These are phyloP conservation scores for Sclerotinia nivalis DNA, from an alignment of 2,329 filamentous ascomycete genomes.

Conservation along the genomic window DNA sequence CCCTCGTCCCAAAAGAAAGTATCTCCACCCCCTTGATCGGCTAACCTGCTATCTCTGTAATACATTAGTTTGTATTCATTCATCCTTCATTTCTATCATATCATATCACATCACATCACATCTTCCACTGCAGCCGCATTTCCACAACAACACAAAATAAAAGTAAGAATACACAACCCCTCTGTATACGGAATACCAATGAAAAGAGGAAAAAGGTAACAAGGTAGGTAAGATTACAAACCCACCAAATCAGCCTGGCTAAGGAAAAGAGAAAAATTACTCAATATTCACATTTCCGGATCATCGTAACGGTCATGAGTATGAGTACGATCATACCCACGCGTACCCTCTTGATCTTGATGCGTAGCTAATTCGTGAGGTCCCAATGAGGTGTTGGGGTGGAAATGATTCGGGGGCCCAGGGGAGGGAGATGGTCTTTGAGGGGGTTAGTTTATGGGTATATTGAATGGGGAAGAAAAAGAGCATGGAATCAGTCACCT, in stretches of 20 bases:
- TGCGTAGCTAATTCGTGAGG: conserved; percentile 11
- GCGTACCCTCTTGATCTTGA: background rate
- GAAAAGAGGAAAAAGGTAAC: no score
- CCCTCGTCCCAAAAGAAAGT: conserved; percentile 17
- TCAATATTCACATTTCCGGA: conserved; percentile 21
- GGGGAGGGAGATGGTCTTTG: background rate
- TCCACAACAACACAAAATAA: background rate
- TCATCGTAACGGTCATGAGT: conserved; percentile 13
- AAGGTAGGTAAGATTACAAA: background rate
- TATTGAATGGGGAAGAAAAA: background rate
- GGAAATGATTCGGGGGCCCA: background rate
- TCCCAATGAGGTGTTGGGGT: background rate
- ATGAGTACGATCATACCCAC: background rate
- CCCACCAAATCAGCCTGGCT: background rate
- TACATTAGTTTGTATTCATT: background rate
- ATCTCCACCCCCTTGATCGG: background rate
- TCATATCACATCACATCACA: background rate
- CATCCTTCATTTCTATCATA: background rate
- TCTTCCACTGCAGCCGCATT: background rate
- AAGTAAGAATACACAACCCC: background rate
- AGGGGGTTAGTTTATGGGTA: background rate
- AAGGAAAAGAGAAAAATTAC: conserved; percentile 10
- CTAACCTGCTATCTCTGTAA: conserved; percentile 1
- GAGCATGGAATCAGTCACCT: background rate
- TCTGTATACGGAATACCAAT: background rate